Evolutionary conservation across 139 green algal species (phyloP).

Genomic region (Diplosphaera chodatii): DNA sequence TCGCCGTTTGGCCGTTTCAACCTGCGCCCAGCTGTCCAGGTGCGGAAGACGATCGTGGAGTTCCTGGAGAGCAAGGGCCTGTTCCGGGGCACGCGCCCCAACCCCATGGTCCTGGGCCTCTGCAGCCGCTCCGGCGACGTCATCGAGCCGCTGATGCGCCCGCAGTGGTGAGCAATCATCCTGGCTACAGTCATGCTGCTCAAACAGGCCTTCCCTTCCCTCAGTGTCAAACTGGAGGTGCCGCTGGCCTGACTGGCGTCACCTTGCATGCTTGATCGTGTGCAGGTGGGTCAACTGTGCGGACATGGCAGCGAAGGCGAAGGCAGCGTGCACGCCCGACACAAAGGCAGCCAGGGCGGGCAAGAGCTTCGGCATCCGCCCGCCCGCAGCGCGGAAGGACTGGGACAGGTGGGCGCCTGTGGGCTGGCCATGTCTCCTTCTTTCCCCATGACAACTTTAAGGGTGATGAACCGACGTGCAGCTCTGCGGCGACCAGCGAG

Average conservation of each 20-base stretch:
- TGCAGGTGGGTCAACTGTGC: background rate
- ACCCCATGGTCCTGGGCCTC: constrained; percentile 91
- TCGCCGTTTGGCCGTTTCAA: too few species aligned
- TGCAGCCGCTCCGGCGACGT: constrained; percentile 94
- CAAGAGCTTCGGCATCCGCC: constrained; percentile 10
- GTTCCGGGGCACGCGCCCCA: constrained; percentile 75
- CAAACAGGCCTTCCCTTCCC: too few species aligned
- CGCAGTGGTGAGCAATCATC: constrained; percentile 89
- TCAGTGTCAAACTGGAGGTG: too few species aligned
- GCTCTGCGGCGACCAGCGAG: too few species aligned
- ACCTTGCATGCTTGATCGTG: too few species aligned
- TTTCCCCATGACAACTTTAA: too few species aligned
- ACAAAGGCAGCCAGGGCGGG: background rate
- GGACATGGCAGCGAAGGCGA: background rate
- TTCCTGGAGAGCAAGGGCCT: constrained; percentile 77
- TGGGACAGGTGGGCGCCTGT: background rate
- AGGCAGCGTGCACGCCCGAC: background rate
- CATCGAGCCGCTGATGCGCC: constrained; percentile 98
- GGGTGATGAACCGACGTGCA: too few species aligned
- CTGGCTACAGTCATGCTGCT: too few species aligned
- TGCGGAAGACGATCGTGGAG: constrained; percentile 73
- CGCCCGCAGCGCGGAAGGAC: background rate
- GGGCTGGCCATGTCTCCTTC: too few species aligned
- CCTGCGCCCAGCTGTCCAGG: too few species aligned
- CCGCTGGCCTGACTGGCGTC: too few species aligned